Evolutionary conservation across 495 filamentous ascomycete species (phyloP), one percentile per base, ranked within the genome.

Genomic region (Neurospora sp.): DNA sequence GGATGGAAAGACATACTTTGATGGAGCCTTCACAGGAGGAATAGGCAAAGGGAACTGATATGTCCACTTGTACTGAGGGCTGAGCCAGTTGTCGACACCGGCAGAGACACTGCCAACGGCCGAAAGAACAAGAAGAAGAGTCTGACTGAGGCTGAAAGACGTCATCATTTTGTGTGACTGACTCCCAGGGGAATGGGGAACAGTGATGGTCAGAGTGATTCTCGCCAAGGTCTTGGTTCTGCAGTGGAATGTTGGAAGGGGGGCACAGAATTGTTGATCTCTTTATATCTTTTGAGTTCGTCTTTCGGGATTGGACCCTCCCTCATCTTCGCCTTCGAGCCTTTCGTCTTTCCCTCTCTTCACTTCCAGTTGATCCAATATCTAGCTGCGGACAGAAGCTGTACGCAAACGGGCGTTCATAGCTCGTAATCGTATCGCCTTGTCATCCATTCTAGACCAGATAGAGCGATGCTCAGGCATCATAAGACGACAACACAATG

Each of bases 21-120:
- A 75, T 0, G 83, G 83, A 5, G 76, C 40, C 69, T 85, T 86
- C n/a, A 84, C 79, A 0, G 85, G 82, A 22, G 85, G 86, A 44
- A 85, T 85, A 0, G 87, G 86, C 10, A 88, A 76, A 1, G 84
- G 80, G 39, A 79, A 80, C 72, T 85, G 78, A 73, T 82, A 88
- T 35, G 85, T 79, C 72, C 83, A 79, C 16, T 81, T 84, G 74
- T 86, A 88, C 4, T 69, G 70, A 1, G 73, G 59, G 8, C 76
- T 68, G 38, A 75, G 70, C 78, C 76, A 79, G 70, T 79, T 76
- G 22, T 61, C 53, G 53, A 61, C 53, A 18, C 53, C 53, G 4
- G 53, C 53, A 35, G 27, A 35, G 53, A 61, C 53, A 18, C 22
- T 61, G 53, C 53, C 53, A 9, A 61, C 12, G 53, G 53, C 7